Conservation (phyloP, 2,329 filamentous ascomycete genomes). For the Pleoardoris graminearum region DNA sequence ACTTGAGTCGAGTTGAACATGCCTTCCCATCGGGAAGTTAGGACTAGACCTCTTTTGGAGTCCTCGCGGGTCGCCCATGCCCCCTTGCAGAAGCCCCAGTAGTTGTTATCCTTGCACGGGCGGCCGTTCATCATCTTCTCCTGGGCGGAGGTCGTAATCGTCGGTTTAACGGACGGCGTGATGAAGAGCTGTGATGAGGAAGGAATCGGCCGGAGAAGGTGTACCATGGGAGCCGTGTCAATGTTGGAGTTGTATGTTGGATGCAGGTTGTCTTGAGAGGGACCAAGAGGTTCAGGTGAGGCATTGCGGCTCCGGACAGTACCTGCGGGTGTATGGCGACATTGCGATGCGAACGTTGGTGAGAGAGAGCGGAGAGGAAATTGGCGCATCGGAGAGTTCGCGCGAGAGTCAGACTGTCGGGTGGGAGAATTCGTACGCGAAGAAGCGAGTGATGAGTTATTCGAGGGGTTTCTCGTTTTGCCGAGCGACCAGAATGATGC, state of each 20-base stretch:
- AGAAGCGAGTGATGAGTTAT: background rate
- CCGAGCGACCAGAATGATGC: background rate
- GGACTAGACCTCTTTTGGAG: constrained; percentile 33
- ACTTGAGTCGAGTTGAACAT: constrained; percentile 40
- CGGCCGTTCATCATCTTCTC: constrained; percentile 41
- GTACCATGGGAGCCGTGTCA: background rate
- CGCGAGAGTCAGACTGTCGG: background rate
- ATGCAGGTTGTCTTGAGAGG: background rate
- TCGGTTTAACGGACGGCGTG: constrained; percentile 3
- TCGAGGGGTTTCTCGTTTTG: background rate
- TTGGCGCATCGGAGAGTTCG: background rate
- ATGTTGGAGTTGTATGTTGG: background rate
- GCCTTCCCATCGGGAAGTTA: constrained; percentile 38
- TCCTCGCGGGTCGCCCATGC: constrained; percentile 44
- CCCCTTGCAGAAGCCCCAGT: constrained; percentile 49
- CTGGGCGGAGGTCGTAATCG: constrained; percentile 22
- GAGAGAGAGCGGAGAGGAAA: background rate
- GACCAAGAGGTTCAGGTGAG: constrained; percentile 3
- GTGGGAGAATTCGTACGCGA: background rate
- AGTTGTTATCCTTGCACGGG: constrained; percentile 46
- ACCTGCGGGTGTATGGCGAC: background rate
- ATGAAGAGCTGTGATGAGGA: constrained; percentile 1
- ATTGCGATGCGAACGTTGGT: background rate
- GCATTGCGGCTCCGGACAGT: background rate
- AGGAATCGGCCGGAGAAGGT: background rate